phyloP scores from a whole-genome alignment of 2,329 filamentous ascomycete genomes.

The Microsporum canis region DNA sequence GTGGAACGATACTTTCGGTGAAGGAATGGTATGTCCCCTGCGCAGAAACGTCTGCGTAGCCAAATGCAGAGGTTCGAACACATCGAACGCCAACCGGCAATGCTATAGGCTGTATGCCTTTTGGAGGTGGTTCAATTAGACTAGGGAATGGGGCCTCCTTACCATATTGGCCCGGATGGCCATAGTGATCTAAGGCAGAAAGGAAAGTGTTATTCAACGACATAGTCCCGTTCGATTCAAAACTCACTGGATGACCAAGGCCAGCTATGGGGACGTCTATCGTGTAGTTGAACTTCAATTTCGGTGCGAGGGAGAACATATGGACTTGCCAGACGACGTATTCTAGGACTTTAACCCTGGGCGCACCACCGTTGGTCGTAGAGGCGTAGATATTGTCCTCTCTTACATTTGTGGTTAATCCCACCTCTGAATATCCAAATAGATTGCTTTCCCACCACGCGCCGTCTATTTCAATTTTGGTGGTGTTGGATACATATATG shows the following conservation, averaged over 20 bases:
- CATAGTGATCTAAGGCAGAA: not conserved
- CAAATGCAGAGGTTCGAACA: not conserved
- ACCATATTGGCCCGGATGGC: not conserved
- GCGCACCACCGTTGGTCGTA: not conserved
- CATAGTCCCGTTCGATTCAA: not conserved
- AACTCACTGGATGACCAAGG: not conserved
- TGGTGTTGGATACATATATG: not conserved
- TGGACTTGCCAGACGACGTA: not conserved
- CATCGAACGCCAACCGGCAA: constrained; percentile 4
- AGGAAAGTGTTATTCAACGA: constrained; percentile 6
- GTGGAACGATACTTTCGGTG: not conserved
- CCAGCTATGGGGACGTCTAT: not conserved
- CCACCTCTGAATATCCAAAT: not conserved
- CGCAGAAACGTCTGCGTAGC: constrained; percentile 1
- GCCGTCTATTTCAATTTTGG: not conserved
- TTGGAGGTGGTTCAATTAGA: not conserved
- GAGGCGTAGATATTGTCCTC: not conserved
- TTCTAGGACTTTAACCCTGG: not conserved
- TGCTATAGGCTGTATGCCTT: not conserved
- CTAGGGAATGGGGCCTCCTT: too few relatives aligned
- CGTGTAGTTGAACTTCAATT: not conserved
- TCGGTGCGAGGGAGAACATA: not conserved
- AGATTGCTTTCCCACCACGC: not conserved
- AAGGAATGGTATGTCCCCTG: not conserved
- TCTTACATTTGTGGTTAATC: not conserved